Percentiles rank a stretch among this genome's conserved stretches.
Conservation (phyloP, 768 basidiomycete genomes). For the Hemileccinum impolitum region DNA sequence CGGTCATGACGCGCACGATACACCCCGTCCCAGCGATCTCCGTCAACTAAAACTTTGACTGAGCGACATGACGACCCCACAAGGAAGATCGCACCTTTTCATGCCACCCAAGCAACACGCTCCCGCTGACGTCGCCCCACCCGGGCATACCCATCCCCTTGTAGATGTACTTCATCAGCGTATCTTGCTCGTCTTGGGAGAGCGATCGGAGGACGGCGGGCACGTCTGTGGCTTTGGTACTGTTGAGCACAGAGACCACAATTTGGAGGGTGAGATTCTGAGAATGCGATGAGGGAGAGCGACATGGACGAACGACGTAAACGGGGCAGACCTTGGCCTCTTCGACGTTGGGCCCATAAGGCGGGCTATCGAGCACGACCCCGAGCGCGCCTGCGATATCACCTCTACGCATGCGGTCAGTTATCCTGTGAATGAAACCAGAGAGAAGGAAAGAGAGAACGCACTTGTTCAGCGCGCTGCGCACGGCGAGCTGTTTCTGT, state of each 20-base stretch:
- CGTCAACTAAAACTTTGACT: slow-evolving; percentile 57
- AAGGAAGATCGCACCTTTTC: slow-evolving; percentile 65
- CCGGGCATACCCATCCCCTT: slow-evolving; percentile 83
- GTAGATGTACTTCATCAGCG: slow-evolving; percentile 97
- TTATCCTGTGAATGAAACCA: too few species aligned
- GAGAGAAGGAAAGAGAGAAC: slow-evolving; percentile 19
- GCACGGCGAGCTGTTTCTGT: slow-evolving; percentile 66
- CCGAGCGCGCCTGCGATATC: slow-evolving; percentile 74
- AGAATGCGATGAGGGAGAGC: neutral
- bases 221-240: slow-evolving; percentile 88
- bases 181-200: slow-evolving; percentile 75
- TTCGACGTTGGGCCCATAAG: slow-evolving; percentile 85
- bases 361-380: slow-evolving; percentile 69
- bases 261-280: slow-evolving; percentile 78
- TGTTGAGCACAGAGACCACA: slow-evolving; percentile 87
- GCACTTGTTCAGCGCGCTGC: slow-evolving; percentile 72
- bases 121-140: slow-evolving; percentile 60
- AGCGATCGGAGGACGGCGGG: slow-evolving; percentile 68
- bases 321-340: slow-evolving; percentile 73
- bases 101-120: slow-evolving; percentile 80
- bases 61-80: slow-evolving; percentile 13
- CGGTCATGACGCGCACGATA: slow-evolving; percentile 85
- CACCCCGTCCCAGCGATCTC: slow-evolving; percentile 93
- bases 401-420: slow-evolving; percentile 44
- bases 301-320: slow-evolving; percentile 14